These are phyloP conservation scores for Cyberlindnera mycetangii DNA, from an alignment of 805 yeast species.

Conservation along the genomic window DNA sequence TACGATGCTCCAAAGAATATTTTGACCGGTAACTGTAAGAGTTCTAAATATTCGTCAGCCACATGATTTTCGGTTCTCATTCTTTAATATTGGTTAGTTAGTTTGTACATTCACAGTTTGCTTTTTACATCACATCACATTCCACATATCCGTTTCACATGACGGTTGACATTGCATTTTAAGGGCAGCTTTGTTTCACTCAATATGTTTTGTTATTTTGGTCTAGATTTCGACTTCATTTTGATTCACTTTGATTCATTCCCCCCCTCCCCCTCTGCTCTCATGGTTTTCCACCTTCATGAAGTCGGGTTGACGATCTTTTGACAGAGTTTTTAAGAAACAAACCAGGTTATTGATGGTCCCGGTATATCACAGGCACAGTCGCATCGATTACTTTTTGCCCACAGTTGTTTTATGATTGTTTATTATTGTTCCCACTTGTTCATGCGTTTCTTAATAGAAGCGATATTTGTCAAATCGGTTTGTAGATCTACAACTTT, in stretches of 20 bases:
- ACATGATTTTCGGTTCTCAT: neutral
- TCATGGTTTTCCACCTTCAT: too few relatives aligned
- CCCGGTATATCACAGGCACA: neutral
- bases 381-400: neutral
- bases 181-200: too few relatives aligned
- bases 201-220: too few relatives aligned
- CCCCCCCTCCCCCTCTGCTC: neutral
- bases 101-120: too few relatives aligned
- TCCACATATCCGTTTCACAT: too few relatives aligned
- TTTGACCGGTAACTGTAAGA: slow-evolving; percentile 49
- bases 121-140: neutral
- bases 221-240: too few relatives aligned
- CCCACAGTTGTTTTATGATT: neutral
- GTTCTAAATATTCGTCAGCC: slow-evolving; percentile 27
- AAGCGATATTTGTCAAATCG: neutral
- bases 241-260: neutral
- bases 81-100: slow-evolving; percentile 2
- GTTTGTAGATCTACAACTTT: neutral
- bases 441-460: slow-evolving; percentile 3
- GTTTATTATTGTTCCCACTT: neutral
- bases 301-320: neutral
- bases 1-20: slow-evolving; percentile 63
- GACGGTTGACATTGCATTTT: too few relatives aligned
- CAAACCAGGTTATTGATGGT: too few relatives aligned
- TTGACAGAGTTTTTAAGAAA: too few relatives aligned